A percentile compares a stretch with the other conserved stretches of the same genome.
phyloP scores from a whole-genome alignment of 2,329 filamentous ascomycete genomes.

The Cercospora brassicicola region DNA sequence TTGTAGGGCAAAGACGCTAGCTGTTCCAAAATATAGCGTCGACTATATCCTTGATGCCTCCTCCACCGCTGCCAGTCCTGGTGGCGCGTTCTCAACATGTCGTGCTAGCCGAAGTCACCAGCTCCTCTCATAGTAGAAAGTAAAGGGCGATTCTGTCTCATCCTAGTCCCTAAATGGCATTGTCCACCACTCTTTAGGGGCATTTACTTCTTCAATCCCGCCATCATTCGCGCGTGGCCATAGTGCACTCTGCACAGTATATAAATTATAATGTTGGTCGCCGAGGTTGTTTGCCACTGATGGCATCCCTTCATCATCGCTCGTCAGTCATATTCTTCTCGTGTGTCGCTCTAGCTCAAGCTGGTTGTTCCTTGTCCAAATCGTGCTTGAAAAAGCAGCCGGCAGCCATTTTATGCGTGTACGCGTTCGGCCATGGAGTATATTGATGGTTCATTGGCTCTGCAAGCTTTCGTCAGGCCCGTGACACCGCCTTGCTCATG shows the following conservation, averaged over 20 bases:
- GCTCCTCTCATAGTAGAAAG: background rate
- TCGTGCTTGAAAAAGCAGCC: conserved; percentile 29
- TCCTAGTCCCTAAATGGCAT: conserved; percentile 8
- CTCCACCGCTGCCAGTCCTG: background rate
- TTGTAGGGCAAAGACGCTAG: background rate
- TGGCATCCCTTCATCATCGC: conserved; percentile 6
- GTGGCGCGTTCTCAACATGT: background rate
- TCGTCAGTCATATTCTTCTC: conserved; percentile 6
- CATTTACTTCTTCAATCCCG: background rate
- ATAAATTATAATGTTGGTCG: conserved; percentile 1
- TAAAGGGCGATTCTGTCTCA: background rate
- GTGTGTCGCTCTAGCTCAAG: background rate
- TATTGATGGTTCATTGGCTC: conserved; percentile 15
- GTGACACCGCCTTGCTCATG: conserved; percentile 13
- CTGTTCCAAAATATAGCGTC: background rate
- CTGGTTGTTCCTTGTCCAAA: conserved; percentile 2
- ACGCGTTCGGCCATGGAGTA: conserved; percentile 25
- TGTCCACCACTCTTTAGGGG: conserved; percentile 8
- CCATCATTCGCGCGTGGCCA: background rate
- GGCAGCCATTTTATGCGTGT: conserved; percentile 21
- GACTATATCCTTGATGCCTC: background rate
- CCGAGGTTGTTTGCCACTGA: background rate
- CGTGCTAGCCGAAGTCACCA: too few species aligned
- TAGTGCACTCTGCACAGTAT: conserved; percentile 7
- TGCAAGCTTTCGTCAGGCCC: conserved; percentile 21